A percentile compares a stretch with the other conserved stretches of the same genome.
These are phyloP conservation scores for Boletus sp. DNA, from an alignment of 768 basidiomycete species.

Conservation along the genomic window DNA sequence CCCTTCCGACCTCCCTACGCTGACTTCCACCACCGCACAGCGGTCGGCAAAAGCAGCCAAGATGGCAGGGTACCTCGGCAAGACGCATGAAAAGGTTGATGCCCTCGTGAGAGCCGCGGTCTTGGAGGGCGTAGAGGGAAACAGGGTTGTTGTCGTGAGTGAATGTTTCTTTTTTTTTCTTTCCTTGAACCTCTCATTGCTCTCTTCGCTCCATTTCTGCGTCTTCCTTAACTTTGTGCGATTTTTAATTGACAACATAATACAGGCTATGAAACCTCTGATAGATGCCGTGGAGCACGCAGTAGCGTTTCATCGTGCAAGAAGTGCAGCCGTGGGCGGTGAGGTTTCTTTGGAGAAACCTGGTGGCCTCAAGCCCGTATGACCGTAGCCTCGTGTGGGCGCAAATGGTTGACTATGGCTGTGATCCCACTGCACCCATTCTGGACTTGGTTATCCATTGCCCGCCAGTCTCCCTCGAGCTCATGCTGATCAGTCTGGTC, in stretches of 20 bases:
- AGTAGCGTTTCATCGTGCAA: conserved; percentile 54
- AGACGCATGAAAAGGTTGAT: conserved; percentile 79
- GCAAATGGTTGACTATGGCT: background rate
- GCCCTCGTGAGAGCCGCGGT: conserved; percentile 68
- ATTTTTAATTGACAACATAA: background rate
- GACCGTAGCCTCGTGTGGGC: background rate
- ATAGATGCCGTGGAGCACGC: conserved; percentile 74
- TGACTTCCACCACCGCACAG: conserved; percentile 60
- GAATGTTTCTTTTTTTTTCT: conserved; percentile 16
- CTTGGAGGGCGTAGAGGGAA: conserved; percentile 59
- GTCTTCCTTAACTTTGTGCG: background rate
- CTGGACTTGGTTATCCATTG: no score
- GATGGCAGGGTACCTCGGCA: conserved; percentile 81
- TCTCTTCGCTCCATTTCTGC: background rate
- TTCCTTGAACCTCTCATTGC: background rate
- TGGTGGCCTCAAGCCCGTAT: conserved; percentile 8
- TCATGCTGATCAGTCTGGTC: background rate
- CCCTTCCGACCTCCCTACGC: conserved; percentile 50
- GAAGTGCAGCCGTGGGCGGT: conserved; percentile 17
- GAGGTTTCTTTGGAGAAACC: conserved; percentile 5
- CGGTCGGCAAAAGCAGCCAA: conserved; percentile 76
- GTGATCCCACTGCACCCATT: no score
- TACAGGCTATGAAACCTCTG: conserved; percentile 74
- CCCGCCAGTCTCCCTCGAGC: background rate
- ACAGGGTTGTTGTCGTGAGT: conserved; percentile 63